Conservation (phyloP, 1,139 yeast species). For the Suhomyces bolitotheri region DNA sequence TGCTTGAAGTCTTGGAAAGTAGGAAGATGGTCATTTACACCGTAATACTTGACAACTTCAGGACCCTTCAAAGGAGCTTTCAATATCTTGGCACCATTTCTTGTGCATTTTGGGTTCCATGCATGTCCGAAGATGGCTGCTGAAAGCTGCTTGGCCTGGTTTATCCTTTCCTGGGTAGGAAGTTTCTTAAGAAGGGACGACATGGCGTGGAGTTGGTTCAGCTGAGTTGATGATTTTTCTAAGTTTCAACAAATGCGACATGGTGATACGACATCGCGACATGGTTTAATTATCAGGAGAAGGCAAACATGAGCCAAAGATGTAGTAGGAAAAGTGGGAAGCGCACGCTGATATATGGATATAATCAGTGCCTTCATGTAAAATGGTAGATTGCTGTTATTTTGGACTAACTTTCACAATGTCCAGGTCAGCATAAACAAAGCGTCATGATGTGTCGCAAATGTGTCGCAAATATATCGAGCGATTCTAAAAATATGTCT, state of each 20-base stretch:
- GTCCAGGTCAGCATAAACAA: no score
- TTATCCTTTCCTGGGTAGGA: conserved; percentile 47
- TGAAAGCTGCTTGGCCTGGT: conserved; percentile 56
- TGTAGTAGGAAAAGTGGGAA: no score
- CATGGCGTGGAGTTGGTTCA: conserved; percentile 10
- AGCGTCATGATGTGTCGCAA: no score
- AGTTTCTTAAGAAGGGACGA: conserved; percentile 21
- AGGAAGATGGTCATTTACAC: conserved; percentile 63
- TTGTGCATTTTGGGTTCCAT: conserved; percentile 61
- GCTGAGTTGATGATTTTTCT: conserved; percentile 3
- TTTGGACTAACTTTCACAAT: no score
- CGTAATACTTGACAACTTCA: conserved; percentile 69
- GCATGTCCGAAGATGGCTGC: conserved; percentile 56
- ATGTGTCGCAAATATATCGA: no score
- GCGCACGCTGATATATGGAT: no score
- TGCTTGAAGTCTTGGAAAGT: conserved; percentile 60
- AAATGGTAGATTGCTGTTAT: no score
- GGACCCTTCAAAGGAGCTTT: conserved; percentile 78
- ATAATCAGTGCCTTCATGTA: no score
- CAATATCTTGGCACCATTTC: conserved; percentile 79
- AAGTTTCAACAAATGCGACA: conserved; percentile 1
- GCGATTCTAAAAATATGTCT: no score
- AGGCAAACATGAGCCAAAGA: no score
- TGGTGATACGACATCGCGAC: not conserved
- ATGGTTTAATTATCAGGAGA: no score